Percentiles rank a stretch among this genome's conserved stretches.
phyloP scores from a whole-genome alignment of 1,284 basidiomycete genomes.

The Kwoniella shivajii region DNA sequence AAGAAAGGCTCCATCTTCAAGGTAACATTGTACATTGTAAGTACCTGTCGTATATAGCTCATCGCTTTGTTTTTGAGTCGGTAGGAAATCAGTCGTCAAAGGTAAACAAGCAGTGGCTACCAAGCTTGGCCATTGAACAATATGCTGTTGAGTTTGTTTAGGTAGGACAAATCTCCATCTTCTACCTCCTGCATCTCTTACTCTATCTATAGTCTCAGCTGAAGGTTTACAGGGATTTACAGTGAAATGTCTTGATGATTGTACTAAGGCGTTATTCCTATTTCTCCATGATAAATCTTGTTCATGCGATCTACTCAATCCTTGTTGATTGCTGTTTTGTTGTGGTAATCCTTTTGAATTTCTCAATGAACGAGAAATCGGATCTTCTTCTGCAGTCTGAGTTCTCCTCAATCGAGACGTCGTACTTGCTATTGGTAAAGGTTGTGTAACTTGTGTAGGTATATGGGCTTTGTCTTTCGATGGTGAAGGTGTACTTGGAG shows the following conservation, averaged over 20 bases:
- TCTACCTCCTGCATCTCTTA: conserved; percentile 61
- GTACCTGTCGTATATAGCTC: conserved; percentile 73
- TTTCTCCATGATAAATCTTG: conserved; percentile 43
- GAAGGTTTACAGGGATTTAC: conserved; percentile 53
- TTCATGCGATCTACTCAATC: conserved; percentile 30
- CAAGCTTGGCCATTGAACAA: conserved; percentile 90
- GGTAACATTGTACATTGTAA: conserved; percentile 55
- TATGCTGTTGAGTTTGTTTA: conserved; percentile 67
- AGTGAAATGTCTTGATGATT: conserved; percentile 37
- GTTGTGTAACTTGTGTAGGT: conserved; percentile 29
- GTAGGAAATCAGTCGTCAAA: conserved; percentile 88
- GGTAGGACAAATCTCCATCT: conserved; percentile 90
- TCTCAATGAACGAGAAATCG: conserved; percentile 21
- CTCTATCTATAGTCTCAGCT: conserved; percentile 17
- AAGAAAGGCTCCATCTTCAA: conserved; percentile 62
- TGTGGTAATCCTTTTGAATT: conserved; percentile 16
- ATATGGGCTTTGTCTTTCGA: conserved; percentile 17
- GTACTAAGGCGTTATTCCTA: conserved; percentile 30
- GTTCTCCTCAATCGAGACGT: conserved; percentile 8
- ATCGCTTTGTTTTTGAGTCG: conserved; percentile 72
- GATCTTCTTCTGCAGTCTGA: conserved; percentile 30
- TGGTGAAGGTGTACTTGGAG: conserved; percentile 34
- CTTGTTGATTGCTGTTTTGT: conserved; percentile 3
- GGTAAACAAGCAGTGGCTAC: conserved; percentile 84
- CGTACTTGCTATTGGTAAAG: conserved; percentile 36